These are phyloP conservation scores for Acanthochlamys bracteata DNA, from an alignment of 106 monocot genomes.

Conservation along the genomic window DNA sequence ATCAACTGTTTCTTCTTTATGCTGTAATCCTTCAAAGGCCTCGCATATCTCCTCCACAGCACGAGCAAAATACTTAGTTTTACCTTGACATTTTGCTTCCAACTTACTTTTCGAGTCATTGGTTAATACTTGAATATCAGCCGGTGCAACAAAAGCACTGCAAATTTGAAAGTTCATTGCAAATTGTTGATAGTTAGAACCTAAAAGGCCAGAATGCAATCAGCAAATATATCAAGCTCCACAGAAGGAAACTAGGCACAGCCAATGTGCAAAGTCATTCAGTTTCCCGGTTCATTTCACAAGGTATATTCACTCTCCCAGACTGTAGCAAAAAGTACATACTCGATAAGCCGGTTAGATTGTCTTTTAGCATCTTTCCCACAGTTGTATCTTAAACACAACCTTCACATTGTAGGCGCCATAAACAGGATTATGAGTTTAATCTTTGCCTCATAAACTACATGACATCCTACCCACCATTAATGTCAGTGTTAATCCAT, in stretches of 20 bases:
- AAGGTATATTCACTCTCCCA: too few species aligned
- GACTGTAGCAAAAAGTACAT: too few species aligned
- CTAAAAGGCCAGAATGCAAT: neutral
- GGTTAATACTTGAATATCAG: constrained; percentile 75
- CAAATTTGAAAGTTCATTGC: constrained; percentile 8
- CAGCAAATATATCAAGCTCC: neutral
- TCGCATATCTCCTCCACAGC: constrained; percentile 85
- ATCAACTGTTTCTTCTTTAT: constrained; percentile 22
- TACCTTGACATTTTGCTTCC: constrained; percentile 55
- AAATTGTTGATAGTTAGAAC: neutral
- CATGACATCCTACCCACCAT: too few species aligned
- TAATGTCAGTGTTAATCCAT: too few species aligned
- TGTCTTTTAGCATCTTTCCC: too few species aligned
- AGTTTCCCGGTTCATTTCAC: too few species aligned
- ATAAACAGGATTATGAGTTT: too few species aligned
- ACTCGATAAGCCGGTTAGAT: too few species aligned
- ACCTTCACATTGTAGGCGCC: too few species aligned
- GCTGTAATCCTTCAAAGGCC: constrained; percentile 55
- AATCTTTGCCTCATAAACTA: too few species aligned
- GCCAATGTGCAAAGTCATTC: too few species aligned
- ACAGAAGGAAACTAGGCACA: neutral
- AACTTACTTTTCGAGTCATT: constrained; percentile 71
- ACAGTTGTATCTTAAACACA: too few species aligned
- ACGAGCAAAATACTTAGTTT: constrained; percentile 51
- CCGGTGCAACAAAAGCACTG: constrained; percentile 89